phyloP scores from a whole-genome alignment of 1,284 basidiomycete genomes.

The Bondarzewia mesenterica region DNA sequence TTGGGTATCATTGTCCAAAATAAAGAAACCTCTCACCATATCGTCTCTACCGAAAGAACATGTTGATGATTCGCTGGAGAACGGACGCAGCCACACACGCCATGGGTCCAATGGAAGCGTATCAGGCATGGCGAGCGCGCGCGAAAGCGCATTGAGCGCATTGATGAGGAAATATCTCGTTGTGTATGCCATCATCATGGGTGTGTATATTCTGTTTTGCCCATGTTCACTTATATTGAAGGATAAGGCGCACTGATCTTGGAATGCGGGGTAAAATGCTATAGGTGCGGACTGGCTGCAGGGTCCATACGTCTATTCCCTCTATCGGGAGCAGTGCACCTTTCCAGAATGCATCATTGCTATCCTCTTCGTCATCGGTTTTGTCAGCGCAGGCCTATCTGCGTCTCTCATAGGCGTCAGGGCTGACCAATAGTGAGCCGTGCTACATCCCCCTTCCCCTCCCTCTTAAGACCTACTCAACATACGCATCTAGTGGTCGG shows the following conservation, averaged over 20 bases:
- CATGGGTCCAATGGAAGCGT: too few species aligned
- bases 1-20: constrained; percentile 25
- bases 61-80: constrained; percentile 17
- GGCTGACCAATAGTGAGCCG: constrained; percentile 66
- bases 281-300: constrained; percentile 71
- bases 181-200: constrained; percentile 69
- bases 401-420: constrained; percentile 66
- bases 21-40: constrained; percentile 14
- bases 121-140: constrained; percentile 10
- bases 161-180: constrained; percentile 52
- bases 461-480: too few species aligned
- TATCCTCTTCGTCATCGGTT: constrained; percentile 64
- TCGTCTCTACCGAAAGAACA: background rate
- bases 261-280: too few species aligned
- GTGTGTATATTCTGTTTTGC: too few species aligned
- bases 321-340: constrained; percentile 61
- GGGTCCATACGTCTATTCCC: constrained; percentile 66
- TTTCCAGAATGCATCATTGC: constrained; percentile 59
- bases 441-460: too few species aligned
- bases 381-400: constrained; percentile 57
- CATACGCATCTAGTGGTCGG: constrained; percentile 40
- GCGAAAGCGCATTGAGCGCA: constrained; percentile 22
- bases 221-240: too few species aligned
- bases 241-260: too few species aligned
- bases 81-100: constrained; percentile 4